phyloP scores from a whole-genome alignment of 2,329 filamentous ascomycete genomes.

The Aspergillus sp. region DNA sequence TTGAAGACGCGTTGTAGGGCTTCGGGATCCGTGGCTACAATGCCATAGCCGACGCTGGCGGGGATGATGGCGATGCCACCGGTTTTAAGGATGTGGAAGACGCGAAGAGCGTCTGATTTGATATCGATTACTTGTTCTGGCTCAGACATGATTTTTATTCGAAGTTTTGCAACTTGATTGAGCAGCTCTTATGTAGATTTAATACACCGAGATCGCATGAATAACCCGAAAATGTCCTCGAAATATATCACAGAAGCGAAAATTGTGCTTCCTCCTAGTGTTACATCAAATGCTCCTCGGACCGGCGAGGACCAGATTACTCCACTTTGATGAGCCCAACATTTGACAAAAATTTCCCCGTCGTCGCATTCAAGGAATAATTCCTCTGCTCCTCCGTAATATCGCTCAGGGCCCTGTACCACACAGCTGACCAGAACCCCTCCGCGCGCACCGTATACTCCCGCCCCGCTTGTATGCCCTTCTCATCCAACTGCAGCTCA shows the following conservation, averaged over 20 bases:
- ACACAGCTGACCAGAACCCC: conserved; percentile 32
- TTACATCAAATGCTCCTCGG: no score
- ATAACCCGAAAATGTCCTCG: no score
- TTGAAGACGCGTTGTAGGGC: conserved; percentile 16
- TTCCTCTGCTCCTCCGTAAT: conserved; percentile 18
- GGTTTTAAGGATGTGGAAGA: conserved; percentile 14
- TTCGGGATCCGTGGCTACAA: conserved; percentile 12
- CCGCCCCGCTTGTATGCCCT: conserved; percentile 14
- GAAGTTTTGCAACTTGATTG: no score
- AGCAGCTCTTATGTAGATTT: no score
- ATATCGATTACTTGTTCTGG: background rate
- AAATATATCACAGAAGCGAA: no score
- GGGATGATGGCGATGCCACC: conserved; percentile 24
- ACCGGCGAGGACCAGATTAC: background rate
- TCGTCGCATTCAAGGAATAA: conserved; percentile 10
- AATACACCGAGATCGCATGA: no score
- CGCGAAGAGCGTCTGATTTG: conserved; percentile 12
- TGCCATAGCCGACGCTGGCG: conserved; percentile 20
- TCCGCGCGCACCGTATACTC: conserved; percentile 26
- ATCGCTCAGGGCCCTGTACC: conserved; percentile 17
- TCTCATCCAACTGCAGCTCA: conserved; percentile 21
- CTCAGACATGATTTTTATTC: no score
- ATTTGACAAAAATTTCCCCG: conserved; percentile 22
- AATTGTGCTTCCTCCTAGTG: no score
- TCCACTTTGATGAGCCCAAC: conserved; percentile 9